A percentile compares a stretch with the other conserved stretches of the same genome.
phyloP scores from a whole-genome alignment of 2,329 filamentous ascomycete species.

The Fusarium robinianum region DNA sequence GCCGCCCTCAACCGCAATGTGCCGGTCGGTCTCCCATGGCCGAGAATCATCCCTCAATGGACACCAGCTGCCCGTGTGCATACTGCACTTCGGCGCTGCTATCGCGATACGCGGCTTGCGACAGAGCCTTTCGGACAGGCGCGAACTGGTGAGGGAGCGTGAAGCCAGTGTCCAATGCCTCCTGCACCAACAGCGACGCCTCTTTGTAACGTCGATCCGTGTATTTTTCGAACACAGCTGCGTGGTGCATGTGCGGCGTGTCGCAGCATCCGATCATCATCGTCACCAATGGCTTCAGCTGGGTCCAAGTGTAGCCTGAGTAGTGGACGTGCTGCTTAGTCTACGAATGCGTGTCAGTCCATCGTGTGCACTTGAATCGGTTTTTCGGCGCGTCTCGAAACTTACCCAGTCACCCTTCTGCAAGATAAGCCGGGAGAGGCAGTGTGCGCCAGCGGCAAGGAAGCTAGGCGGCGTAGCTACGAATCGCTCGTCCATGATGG shows the following conservation, averaged over 20 bases:
- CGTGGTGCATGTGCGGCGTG: conserved; percentile 78
- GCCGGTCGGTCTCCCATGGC: not conserved
- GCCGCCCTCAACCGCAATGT: conserved; percentile 9
- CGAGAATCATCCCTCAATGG: conserved; percentile 38
- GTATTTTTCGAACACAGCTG: conserved; percentile 91
- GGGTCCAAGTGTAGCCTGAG: conserved; percentile 87
- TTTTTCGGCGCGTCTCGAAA: conserved; percentile 19
- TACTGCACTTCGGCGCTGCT: conserved; percentile 36
- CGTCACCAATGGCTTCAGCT: conserved; percentile 76
- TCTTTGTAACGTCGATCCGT: conserved; percentile 84
- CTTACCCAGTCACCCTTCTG: conserved; percentile 93
- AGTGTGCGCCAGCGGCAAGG: conserved; percentile 88
- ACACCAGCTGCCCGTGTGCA: conserved; percentile 37
- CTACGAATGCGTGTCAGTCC: conserved; percentile 56
- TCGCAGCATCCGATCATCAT: conserved; percentile 89
- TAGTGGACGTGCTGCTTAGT: conserved; percentile 85
- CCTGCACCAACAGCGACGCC: conserved; percentile 78
- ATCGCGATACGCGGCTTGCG: conserved; percentile 25
- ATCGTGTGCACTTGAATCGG: not conserved
- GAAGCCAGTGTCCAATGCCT: conserved; percentile 68
- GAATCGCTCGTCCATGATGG: conserved; percentile 97
- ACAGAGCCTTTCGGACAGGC: conserved; percentile 45
- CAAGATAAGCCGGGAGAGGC: conserved; percentile 84
- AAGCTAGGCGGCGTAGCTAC: conserved; percentile 90
- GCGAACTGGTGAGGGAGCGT: conserved; percentile 48